Percentiles rank a stretch among this genome's conserved stretches.
phyloP scores from a whole-genome alignment of 257 asterid genomes.

The Ilex aquifolium region DNA sequence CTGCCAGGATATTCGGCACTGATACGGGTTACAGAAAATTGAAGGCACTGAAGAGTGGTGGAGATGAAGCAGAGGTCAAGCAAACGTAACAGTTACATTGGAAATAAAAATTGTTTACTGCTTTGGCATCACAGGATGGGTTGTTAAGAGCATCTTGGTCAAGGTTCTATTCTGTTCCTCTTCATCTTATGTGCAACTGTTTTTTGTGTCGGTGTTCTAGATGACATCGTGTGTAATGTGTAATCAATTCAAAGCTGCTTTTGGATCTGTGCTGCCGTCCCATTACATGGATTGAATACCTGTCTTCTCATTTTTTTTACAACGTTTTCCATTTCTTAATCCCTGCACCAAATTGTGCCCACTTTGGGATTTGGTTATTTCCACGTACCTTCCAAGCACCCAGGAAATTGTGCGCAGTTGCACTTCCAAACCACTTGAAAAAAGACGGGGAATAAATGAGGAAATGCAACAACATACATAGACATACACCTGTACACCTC shows the following conservation, averaged over 20 bases:
- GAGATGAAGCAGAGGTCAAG: slow-evolving; percentile 37
- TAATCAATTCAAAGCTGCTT: slow-evolving; percentile 19
- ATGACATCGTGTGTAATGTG: slow-evolving; percentile 22
- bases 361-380: no score
- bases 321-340: no score
- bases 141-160: slow-evolving; percentile 18
- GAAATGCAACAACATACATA: no score
- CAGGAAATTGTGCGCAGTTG: no score
- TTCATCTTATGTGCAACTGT: slow-evolving; percentile 17
- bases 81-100: slow-evolving; percentile 26
- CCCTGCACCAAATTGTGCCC: no score
- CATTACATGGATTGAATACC: no score
- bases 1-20: slow-evolving; percentile 78
- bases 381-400: no score
- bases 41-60: slow-evolving; percentile 61
- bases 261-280: no score
- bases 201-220: slow-evolving; percentile 18
- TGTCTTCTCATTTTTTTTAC: no score
- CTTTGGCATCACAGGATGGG: slow-evolving; percentile 13
- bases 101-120: slow-evolving; percentile 4
- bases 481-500: no score
- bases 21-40: slow-evolving; percentile 83
- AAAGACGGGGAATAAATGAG: no score
- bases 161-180: slow-evolving; percentile 2
- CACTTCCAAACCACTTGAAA: no score